These are phyloP conservation scores for Didymella lethalis DNA, from an alignment of 2,329 filamentous ascomycete species.

Conservation along the genomic window DNA sequence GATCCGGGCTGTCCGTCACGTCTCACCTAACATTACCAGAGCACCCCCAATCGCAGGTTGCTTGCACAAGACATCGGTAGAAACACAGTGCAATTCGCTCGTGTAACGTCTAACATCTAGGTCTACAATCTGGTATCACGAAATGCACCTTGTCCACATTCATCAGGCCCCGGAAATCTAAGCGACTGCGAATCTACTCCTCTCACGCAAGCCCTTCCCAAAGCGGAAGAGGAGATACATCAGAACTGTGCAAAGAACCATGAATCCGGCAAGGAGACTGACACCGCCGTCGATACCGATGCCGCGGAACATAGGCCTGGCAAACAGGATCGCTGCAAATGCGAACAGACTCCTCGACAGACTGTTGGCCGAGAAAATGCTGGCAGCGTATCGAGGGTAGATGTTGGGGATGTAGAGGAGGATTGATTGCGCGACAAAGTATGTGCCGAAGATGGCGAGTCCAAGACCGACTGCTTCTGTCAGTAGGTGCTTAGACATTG, in stretches of 20 bases:
- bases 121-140: not conserved
- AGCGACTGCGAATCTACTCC: constrained; percentile 64
- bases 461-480: constrained; percentile 53
- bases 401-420: constrained; percentile 71
- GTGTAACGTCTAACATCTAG: not conserved
- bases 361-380: constrained; percentile 68
- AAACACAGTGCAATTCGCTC: not conserved
- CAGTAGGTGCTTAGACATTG: not conserved
- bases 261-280: constrained; percentile 62
- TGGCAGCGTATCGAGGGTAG: constrained; percentile 58
- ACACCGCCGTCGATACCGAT: constrained; percentile 66
- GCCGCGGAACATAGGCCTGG: constrained; percentile 65
- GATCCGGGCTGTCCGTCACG: not conserved
- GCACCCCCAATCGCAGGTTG: not conserved
- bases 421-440: constrained; percentile 55
- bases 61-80: not conserved
- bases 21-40: not conserved
- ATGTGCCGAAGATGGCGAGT: constrained; percentile 55
- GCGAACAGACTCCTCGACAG: constrained; percentile 65
- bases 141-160: not conserved
- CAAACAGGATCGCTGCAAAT: constrained; percentile 66
- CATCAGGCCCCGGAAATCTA: not conserved
- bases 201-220: constrained; percentile 62
- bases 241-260: constrained; percentile 55
- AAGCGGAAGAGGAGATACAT: constrained; percentile 66